Base-by-base conservation (phyloP, 768 basidiomycete genomes). In the Tricholoma flavovirens region DNA sequence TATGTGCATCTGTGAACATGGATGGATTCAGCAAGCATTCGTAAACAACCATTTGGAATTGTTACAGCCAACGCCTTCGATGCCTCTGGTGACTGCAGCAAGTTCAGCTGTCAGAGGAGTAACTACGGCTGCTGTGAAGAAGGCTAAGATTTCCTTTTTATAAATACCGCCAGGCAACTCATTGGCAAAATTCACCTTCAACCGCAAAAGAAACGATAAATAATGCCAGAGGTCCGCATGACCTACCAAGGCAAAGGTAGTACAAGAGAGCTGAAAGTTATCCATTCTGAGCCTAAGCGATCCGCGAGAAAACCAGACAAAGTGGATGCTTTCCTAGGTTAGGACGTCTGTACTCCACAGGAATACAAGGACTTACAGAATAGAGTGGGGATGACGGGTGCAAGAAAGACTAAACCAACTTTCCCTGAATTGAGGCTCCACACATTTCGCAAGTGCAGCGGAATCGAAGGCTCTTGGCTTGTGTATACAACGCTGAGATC, bases 41-140 rank as follows among this genome's bases (percentile, higher is more conserved):
- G 38, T 15, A 1, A 32, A 36, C 3, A 9, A 19, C n/a, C n/a
- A n/a, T 45, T 12, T 17, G 2, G 9, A 4, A 42, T n/a, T 36
- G 84, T 65, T 64, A 83, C 87, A 91, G 29, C 88, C 88, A 35
- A 90, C 75, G 3, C 87, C 87, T 33, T 79, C 77, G 19, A 84
- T 77, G 12, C 62, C 67, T 53, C 79, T 71, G 24, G 85, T 75
- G 1, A 87, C 81, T 8, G 77, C 70, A 10, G 88, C 87, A 7
- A 90, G 72, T 62, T 91, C 89, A 11, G 83, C 76, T 5, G 79
- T 86, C 14, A 88, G 56, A 0, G 87, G 86, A 3, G 87, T 75
- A 24, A 87, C 67, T 0, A 81, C 70, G 0, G 80, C 83, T 2
- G 83, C 79, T 1, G 77, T 70, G 65, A 86, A 88, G 61, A 89